These are phyloP conservation scores for Parascedosporium putredinis DNA, from an alignment of 2,329 filamentous ascomycete genomes.

Conservation along the genomic window DNA sequence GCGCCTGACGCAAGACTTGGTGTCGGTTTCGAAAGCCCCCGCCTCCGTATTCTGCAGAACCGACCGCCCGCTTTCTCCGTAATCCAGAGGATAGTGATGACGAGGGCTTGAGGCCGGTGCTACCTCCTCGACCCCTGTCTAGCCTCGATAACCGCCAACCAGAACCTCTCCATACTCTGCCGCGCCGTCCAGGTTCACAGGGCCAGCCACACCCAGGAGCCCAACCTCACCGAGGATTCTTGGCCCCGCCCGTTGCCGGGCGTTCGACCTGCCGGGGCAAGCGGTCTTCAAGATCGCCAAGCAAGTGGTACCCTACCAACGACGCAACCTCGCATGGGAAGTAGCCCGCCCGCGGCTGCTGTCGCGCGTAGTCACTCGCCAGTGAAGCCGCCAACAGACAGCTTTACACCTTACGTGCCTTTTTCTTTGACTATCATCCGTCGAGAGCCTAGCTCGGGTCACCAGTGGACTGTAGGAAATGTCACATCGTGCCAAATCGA, in stretches of 20 bases:
- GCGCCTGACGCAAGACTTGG: no score
- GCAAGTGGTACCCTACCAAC: not conserved
- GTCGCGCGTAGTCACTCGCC: not conserved
- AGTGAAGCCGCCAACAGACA: not conserved
- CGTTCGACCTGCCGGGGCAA: not conserved
- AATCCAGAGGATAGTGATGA: not conserved
- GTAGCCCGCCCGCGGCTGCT: not conserved
- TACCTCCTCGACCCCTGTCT: constrained; percentile 6
- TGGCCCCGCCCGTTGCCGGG: not conserved
- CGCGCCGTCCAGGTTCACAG: constrained; percentile 1
- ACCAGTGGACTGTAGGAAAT: constrained; percentile 67
- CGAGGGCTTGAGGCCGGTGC: not conserved
- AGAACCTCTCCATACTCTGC: constrained; percentile 5
- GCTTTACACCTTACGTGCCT: constrained; percentile 23
- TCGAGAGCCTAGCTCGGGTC: constrained; percentile 57
- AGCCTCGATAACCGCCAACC: not conserved
- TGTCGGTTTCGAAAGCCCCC: no score
- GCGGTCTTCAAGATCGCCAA: not conserved
- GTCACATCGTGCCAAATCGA: constrained; percentile 41
- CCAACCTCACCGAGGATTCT: not conserved
- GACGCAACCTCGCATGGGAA: not conserved
- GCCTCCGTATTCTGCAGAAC: constrained; percentile 9
- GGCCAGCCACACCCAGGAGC: not conserved
- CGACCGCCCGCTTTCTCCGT: constrained; percentile 2
- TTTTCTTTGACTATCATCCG: constrained; percentile 58